Evolutionary conservation across 441 rosid genomes (phyloP), one percentile per base, ranked within the genome.

Genomic region (Adansonia grandidieri): DNA sequence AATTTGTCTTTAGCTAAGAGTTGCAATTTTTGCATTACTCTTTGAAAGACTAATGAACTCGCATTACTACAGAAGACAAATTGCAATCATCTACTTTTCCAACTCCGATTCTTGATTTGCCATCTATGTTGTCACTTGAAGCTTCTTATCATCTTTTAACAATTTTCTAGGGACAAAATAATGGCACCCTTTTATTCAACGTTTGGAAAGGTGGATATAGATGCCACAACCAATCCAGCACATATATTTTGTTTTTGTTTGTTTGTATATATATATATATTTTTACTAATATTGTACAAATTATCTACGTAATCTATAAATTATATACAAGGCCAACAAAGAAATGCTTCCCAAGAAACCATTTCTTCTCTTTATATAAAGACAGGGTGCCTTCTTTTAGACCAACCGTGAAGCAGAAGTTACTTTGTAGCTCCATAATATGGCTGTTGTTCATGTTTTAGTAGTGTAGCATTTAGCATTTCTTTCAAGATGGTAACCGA

Each of bases 221-320:
- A 42, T 9, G 40, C 14, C 6, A 22, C 22, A 20, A 9, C 11
- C 6, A 60, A 9, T 60, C 64, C 64, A 5, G 4, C 11, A 42
- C 71, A 66, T 65, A 65, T 42, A 42, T 5, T 17, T 65, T 42
- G 11, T 48, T 65, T 57, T 42, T 66, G 51, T 42, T 42, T 44
- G 8, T 44, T 44, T 44, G 8, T 44, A 37, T 37, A 37, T 37
- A 37, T 37, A 37, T 37, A 37, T 37, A 32, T 32, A 2, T 57
- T 42, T 42, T 8, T 15, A 66, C 71, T 66, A 44, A 53, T 42
- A 66, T 66, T 40, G 17, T 73, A 73, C 76, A 44, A 56, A 24
- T 61, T 63, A 1, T 32, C 9, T 5, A 24, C 9, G n/a, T 6
- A 37, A 74, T 8, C 67, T 11, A 67, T 44, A 32, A 19, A 66